Conservation (phyloP, 495 filamentous ascomycete species). For the Apodospora peruviana region DNA sequence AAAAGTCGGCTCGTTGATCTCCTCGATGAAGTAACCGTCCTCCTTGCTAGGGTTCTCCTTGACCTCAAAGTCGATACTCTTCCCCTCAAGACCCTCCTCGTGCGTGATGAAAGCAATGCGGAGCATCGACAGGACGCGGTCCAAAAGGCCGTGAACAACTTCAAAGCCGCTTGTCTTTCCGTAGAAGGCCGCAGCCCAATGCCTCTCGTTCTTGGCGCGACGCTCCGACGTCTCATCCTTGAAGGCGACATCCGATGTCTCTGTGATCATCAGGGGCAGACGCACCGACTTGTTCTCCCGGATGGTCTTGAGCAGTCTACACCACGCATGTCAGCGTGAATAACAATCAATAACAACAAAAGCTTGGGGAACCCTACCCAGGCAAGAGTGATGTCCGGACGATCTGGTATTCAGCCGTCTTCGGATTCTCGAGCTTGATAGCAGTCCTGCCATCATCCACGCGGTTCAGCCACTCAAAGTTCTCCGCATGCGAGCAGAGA, state of each 20-base stretch:
- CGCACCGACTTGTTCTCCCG: constrained; percentile 88
- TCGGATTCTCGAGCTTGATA: constrained; percentile 88
- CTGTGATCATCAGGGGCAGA: constrained; percentile 89
- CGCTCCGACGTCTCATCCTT: constrained; percentile 76
- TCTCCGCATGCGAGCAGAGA: constrained; percentile 97
- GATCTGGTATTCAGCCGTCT: constrained; percentile 93
- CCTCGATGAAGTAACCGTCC: constrained; percentile 88
- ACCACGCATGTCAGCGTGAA: no score
- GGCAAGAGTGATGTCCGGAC: constrained; percentile 87
- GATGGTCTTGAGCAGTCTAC: constrained; percentile 77
- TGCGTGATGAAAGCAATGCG: constrained; percentile 70
- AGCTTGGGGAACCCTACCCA: no score
- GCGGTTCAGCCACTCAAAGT: constrained; percentile 93
- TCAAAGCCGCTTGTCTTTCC: constrained; percentile 97
- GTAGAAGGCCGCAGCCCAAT: constrained; percentile 92
- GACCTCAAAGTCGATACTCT: constrained; percentile 41
- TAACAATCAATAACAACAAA: no score
- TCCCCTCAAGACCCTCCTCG: constrained; percentile 61
- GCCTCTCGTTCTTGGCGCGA: constrained; percentile 82
- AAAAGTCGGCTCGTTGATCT: constrained; percentile 84
- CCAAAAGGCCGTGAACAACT: constrained; percentile 87
- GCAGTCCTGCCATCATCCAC: constrained; percentile 81
- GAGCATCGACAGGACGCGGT: constrained; percentile 90
- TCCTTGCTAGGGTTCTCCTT: constrained; percentile 44
- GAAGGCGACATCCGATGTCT: constrained; percentile 86